Percentiles rank a stretch among this genome's conserved stretches.
These are phyloP conservation scores for Rhodamnia argentea DNA, from an alignment of 345 rosid genomes.

Conservation along the genomic window DNA sequence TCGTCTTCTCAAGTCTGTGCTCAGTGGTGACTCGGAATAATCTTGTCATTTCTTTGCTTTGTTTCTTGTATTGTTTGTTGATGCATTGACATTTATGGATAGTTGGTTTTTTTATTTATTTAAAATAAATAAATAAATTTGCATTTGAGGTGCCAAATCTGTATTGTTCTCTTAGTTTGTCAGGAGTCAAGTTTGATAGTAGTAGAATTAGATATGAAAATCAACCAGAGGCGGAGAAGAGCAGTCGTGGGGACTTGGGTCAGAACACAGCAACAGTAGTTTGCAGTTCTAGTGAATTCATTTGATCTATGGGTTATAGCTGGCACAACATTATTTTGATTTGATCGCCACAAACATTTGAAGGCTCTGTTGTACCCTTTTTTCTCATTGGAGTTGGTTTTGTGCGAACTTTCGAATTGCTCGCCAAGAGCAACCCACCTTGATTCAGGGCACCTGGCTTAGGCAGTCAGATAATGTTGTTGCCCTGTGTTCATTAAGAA, in stretches of 20 bases:
- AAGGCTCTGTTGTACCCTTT: not conserved
- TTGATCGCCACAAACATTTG: not conserved
- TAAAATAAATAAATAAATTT: not conserved
- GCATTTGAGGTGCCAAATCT: not conserved
- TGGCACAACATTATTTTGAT: not conserved
- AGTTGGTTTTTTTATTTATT: not conserved
- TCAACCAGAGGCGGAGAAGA: not conserved
- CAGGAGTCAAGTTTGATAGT: not conserved
- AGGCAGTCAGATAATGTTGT: not conserved
- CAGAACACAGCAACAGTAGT: not conserved
- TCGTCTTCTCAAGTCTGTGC: slow-evolving; percentile 52
- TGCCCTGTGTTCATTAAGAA: not conserved
- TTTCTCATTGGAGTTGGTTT: not conserved
- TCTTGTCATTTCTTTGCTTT: not conserved
- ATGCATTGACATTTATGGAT: not conserved
- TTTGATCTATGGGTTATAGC: not conserved
- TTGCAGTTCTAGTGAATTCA: not conserved
- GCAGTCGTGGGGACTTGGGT: not conserved
- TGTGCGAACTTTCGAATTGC: not conserved
- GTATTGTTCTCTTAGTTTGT: not conserved
- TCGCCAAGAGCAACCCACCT: not conserved
- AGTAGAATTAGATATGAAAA: not conserved
- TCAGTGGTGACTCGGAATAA: not conserved
- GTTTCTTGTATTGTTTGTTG: not conserved
- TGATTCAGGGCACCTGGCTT: not conserved